These are phyloP conservation scores for Forsythia suspensa DNA, from an alignment of 257 asterid genomes.

Conservation along the genomic window DNA sequence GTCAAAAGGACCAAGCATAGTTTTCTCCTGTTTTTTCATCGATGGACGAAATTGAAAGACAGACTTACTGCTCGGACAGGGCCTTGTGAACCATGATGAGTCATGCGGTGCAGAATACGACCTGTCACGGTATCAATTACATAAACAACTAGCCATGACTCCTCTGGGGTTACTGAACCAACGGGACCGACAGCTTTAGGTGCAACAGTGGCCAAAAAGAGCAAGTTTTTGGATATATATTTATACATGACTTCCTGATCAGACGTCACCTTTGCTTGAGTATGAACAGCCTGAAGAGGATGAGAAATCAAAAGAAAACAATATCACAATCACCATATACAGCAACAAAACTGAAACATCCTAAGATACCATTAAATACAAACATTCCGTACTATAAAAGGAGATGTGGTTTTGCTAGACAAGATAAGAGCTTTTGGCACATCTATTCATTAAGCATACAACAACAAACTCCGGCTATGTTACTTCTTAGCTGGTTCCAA, in stretches of 20 bases:
- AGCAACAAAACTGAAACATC: slow-evolving; percentile 17
- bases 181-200: slow-evolving; percentile 85
- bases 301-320: slow-evolving; percentile 12
- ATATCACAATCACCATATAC: slow-evolving; percentile 15
- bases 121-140: slow-evolving; percentile 91
- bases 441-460: neutral
- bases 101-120: slow-evolving; percentile 84
- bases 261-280: slow-evolving; percentile 86
- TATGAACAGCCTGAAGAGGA: slow-evolving; percentile 80
- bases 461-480: neutral
- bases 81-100: slow-evolving; percentile 95
- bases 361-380: neutral
- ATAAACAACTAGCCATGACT: slow-evolving; percentile 76
- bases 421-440: neutral
- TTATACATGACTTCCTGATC: slow-evolving; percentile 98
- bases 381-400: neutral
- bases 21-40: neutral
- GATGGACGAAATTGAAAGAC: slow-evolving; percentile 22
- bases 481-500: neutral
- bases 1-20: neutral
- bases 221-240: slow-evolving; percentile 79
- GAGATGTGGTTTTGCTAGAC: neutral
- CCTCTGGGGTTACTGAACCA: slow-evolving; percentile 93
- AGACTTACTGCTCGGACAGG: slow-evolving; percentile 86
- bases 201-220: slow-evolving; percentile 84